Evolutionary conservation across 2,329 filamentous ascomycete genomes (phyloP).

Genomic region (Ophiocordyceps polyrhachis-furcata): DNA sequence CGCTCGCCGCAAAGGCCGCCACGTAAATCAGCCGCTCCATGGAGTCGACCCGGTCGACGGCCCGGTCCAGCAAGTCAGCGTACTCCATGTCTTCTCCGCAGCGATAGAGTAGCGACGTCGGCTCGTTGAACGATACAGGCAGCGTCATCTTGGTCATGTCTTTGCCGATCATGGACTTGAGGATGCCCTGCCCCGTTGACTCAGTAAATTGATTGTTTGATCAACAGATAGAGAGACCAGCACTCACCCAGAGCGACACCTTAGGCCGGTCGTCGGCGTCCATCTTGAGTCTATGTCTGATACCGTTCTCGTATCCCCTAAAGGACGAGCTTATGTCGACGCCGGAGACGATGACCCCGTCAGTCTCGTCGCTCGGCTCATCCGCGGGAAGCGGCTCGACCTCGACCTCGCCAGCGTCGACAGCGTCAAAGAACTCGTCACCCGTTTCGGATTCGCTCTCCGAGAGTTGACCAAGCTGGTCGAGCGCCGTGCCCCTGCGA

Average conservation of each 20-base stretch:
- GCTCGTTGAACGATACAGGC: constrained; percentile 96
- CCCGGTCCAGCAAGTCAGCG: constrained; percentile 74
- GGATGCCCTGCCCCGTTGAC: constrained; percentile 47
- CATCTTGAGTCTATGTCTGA: constrained; percentile 64
- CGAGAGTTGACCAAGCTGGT: constrained; percentile 54
- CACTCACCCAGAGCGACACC: constrained; percentile 80
- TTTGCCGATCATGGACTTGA: constrained; percentile 99
- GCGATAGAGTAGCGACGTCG: constrained; percentile 84
- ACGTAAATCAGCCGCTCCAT: constrained; percentile 89
- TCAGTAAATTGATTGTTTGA: not conserved
- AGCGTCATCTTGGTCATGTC: constrained; percentile 99
- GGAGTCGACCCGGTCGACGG: constrained; percentile 68
- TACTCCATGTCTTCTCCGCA: constrained; percentile 98
- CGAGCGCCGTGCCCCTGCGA: constrained; percentile 46
- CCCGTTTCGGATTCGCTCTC: constrained; percentile 69
- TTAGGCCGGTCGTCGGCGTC: constrained; percentile 86
- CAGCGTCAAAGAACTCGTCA: constrained; percentile 93
- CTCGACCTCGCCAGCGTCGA: constrained; percentile 82
- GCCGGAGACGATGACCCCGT: constrained; percentile 21
- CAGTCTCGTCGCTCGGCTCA: constrained; percentile 22
- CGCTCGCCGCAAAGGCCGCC: constrained; percentile 84
- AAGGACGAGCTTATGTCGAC: constrained; percentile 61
- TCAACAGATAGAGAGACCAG: not conserved
- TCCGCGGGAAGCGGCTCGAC: constrained; percentile 47
- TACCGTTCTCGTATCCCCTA: constrained; percentile 77